These are phyloP conservation scores for Oldenlandia corymbosa DNA, from an alignment of 257 asterid genomes.

Conservation along the genomic window DNA sequence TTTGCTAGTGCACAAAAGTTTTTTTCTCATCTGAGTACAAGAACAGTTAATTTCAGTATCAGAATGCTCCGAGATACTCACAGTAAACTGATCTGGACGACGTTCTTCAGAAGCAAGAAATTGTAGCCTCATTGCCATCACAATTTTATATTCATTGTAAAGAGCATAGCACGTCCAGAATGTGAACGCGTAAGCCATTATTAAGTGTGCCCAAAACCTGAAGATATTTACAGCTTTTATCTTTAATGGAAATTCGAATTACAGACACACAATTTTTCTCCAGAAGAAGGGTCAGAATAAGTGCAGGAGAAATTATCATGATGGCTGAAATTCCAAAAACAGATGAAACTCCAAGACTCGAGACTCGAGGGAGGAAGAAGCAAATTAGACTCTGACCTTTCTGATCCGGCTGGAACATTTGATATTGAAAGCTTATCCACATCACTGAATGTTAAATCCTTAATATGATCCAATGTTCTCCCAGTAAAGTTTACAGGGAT, in stretches of 20 bases:
- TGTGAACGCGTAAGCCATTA: slow-evolving; percentile 73
- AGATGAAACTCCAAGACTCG: slow-evolving; percentile 7
- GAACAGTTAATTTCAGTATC: neutral
- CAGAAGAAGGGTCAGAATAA: neutral
- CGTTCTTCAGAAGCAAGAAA: slow-evolving; percentile 84
- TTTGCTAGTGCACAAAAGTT: no score
- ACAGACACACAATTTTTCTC: neutral
- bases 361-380: no score
- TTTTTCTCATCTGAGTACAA: neutral
- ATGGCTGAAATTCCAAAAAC: neutral
- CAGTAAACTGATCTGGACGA: slow-evolving; percentile 87
- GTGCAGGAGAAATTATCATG: neutral
- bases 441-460: slow-evolving; percentile 60
- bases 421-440: slow-evolving; percentile 90
- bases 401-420: slow-evolving; percentile 70
- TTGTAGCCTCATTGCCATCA: slow-evolving; percentile 64
- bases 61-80: slow-evolving; percentile 31
- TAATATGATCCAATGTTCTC: slow-evolving; percentile 33
- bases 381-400: slow-evolving; percentile 40
- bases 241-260: neutral
- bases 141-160: slow-evolving; percentile 66
- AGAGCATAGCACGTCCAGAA: slow-evolving; percentile 82
- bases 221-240: slow-evolving; percentile 4
- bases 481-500: slow-evolving; percentile 93
- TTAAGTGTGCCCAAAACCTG: slow-evolving; percentile 82